These are phyloP conservation scores for Silybum marianum DNA, from an alignment of 129 eudicot genomes.

Conservation along the genomic window DNA sequence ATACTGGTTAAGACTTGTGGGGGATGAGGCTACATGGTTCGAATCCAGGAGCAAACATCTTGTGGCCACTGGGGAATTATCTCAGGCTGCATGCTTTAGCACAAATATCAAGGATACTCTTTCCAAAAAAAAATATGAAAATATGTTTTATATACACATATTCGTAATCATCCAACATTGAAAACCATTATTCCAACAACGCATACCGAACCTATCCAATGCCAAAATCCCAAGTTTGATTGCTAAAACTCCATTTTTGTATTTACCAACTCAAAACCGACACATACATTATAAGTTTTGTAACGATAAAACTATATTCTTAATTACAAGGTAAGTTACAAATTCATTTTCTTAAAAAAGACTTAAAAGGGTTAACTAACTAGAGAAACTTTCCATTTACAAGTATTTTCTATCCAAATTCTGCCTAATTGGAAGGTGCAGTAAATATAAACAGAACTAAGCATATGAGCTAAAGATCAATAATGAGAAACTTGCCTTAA, in stretches of 20 bases:
- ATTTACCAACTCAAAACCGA: not conserved
- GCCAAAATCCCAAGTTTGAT: not conserved
- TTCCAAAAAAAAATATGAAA: too few species aligned
- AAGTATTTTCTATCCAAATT: slow-evolving; percentile 10
- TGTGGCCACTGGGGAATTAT: too few species aligned
- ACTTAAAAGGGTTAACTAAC: not conserved
- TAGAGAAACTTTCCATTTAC: not conserved
- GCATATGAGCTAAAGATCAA: not conserved
- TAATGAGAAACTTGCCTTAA: not conserved
- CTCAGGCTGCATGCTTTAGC: too few species aligned
- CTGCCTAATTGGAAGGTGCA: not conserved
- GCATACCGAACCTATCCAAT: not conserved
- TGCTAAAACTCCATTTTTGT: not conserved
- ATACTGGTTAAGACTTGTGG: too few species aligned
- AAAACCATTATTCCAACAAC: not conserved
- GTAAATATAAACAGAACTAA: not conserved
- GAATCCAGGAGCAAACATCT: too few species aligned
- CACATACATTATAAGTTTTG: not conserved
- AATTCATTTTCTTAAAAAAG: not conserved
- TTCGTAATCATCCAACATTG: not conserved
- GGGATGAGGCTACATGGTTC: too few species aligned
- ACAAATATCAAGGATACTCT: too few species aligned
- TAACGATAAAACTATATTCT: not conserved
- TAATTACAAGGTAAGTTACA: not conserved
- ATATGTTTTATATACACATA: too few species aligned